phyloP scores from a whole-genome alignment of 371 early-diverging fungal species.

The Amoeboradix gromovi region DNA sequence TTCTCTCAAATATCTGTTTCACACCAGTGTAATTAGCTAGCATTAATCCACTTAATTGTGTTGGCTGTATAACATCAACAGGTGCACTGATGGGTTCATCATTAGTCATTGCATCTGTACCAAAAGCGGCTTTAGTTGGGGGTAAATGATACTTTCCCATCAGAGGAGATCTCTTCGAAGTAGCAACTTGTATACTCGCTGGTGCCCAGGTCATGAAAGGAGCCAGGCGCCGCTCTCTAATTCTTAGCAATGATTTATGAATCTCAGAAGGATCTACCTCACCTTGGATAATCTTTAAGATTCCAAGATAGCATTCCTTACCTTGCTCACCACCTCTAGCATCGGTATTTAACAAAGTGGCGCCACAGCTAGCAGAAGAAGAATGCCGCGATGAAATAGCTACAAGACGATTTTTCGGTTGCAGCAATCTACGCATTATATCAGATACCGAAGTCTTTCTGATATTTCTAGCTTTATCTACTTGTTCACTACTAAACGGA shows the following conservation, averaged over 20 bases:
- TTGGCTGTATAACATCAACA: constrained; percentile 57
- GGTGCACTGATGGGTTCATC: neutral
- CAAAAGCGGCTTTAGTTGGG: too few species aligned
- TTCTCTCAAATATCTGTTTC: constrained; percentile 61
- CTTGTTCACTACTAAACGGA: constrained; percentile 49
- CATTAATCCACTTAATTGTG: constrained; percentile 87
- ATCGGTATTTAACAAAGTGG: too few species aligned
- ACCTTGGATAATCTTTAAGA: constrained; percentile 85
- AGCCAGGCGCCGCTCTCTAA: constrained; percentile 69
- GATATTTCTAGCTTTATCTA: constrained; percentile 37
- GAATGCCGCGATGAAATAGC: constrained; percentile 18
- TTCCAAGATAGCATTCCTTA: constrained; percentile 72
- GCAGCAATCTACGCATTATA: constrained; percentile 80
- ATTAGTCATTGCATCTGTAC: too few species aligned
- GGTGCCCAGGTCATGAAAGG: constrained; percentile 99
- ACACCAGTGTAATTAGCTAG: constrained; percentile 92
- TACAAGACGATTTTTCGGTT: constrained; percentile 87
- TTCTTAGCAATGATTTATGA: constrained; percentile 77
- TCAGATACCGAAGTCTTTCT: constrained; percentile 89
- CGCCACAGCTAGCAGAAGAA: too few species aligned
- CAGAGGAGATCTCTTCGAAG: constrained; percentile 71
- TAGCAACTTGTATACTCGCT: constrained; percentile 83
- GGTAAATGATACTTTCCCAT: too few species aligned
- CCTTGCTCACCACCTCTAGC: too few species aligned
- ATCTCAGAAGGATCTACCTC: constrained; percentile 93